Evolutionary conservation across 2,329 filamentous ascomycete species (phyloP), one percentile per base, ranked within the genome.

Genomic region (Pseudogymnoascus sp.): DNA sequence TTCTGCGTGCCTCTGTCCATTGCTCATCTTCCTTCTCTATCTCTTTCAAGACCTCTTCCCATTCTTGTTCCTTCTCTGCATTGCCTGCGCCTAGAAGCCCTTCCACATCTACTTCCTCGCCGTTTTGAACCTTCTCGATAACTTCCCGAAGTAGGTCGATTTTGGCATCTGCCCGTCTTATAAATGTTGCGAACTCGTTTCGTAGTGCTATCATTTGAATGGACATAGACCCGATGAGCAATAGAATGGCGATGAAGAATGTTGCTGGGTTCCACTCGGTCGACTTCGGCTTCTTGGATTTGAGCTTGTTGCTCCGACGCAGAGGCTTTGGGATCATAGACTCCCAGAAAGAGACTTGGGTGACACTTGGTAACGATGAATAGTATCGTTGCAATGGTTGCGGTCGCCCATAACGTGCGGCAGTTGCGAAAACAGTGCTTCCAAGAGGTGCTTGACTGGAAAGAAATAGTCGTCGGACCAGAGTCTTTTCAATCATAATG

Each of bases 151-250:
- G 76, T 31, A 91, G 72, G 2, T 82, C 83, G 66, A 99, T 89
- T 72, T 90, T 88, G 6, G 90, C 86, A 69, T 96, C 90, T 4
- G 92, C 88, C 68, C 87, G 86, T 60, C 93, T 85, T 71, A 82
- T 85, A 70, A 89, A 93, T 9, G 87, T 85, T 33, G 82, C 80
- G 71, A 87, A 89, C 60, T 93, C 88, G 69, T 89, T 90, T 70
- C 88, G 88, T 70, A 97, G 75, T 37, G 87, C 82, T 71, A 99
- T 88, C 82, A 95, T 90, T 71, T 97, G 90, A 70, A 99, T 97
- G 13, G 93, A 90, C 81, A 97, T 96, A 66, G 91, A 96, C 3
- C 96, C 96, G 67, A 97, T 93, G 67, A 97, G 82, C 42, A 92
- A 79, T 71, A 92, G 92, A 67, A 93, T 90, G 70, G 87, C 79